Conservation (phyloP, 306 rosid genomes). For the Glycine tomentella region DNA sequence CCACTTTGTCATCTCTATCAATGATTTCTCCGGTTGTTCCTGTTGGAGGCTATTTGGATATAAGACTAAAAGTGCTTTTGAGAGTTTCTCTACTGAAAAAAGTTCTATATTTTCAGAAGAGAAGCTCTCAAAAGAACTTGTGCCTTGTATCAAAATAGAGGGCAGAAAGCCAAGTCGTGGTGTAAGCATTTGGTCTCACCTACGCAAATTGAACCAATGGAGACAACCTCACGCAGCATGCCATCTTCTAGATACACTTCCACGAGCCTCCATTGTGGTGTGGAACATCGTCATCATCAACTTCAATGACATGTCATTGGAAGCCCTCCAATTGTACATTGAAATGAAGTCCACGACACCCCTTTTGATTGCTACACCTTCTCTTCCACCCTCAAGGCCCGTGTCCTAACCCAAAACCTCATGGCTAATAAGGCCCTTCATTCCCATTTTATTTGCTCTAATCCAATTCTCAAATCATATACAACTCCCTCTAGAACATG, state of each 20-base stretch:
- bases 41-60: no score
- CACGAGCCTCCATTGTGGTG: constrained; percentile 73
- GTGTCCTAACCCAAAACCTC: constrained; percentile 65
- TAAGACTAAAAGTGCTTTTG: no score
- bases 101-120: no score
- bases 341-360: constrained; percentile 64
- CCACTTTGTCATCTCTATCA: no score
- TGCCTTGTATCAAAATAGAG: no score
- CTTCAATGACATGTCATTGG: constrained; percentile 69
- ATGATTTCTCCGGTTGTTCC: no score
- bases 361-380: constrained; percentile 73
- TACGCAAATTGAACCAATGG: constrained; percentile 76
- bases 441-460: constrained; percentile 70
- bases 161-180: neutral
- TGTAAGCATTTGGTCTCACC: constrained; percentile 61
- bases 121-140: no score
- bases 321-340: constrained; percentile 66
- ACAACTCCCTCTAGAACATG: constrained; percentile 81
- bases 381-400: constrained; percentile 86
- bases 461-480: constrained; percentile 59
- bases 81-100: no score
- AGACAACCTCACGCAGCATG: constrained; percentile 80
- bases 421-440: constrained; percentile 74
- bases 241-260: constrained; percentile 73
- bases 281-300: constrained; percentile 91